Evolutionary conservation across 2,329 filamentous ascomycete genomes (phyloP), one percentile per base, ranked within the genome.

Genomic region (Aspergillus japonicus): DNA sequence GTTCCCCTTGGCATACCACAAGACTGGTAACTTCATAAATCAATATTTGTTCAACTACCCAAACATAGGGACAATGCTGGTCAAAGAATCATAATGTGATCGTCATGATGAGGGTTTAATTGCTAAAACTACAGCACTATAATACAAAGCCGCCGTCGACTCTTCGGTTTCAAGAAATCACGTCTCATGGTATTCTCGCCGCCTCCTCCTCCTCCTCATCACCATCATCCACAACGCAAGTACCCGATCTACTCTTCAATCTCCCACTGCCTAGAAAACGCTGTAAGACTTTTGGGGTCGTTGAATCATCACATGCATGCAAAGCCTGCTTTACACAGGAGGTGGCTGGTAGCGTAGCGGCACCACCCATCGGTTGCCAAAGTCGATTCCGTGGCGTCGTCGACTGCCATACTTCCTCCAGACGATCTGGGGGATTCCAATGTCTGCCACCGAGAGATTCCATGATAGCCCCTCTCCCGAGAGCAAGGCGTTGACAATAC

Each of bases 361-460:
- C 14, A 96, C 82, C 63, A 95, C 87, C 94, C 94, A 98, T 65
- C 88, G 86, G 61, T 88, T 87, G 24, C 91, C 92, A 80, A 97
- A 98, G 68, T 93, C 92, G 58, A 97, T 89, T 0, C 92, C 92
- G 65, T 91, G 88, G 21, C 92, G 86, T 54, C 92, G 86, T 71
- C 90, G 88, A 4, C 90, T 91, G 2, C 91, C 90, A 1, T 90
- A 90, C 73, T 92, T 92, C 71, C 89, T 89, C 89, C 93, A 96
- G 3, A 92, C 91, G 4, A 89, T 85, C 59, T 91, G 88, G 2
- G 87, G 88, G 14, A 97, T 85, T 0, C 95, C 94, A 65, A 97
- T 89, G 73, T 99, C 95, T 2, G 89, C 92, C 12, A 98, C 85
- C 71, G 87, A 91, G 1, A 98, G 79, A 56, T 89, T 86, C 92